A percentile compares a stretch with the other conserved stretches of the same genome.
Conservation (phyloP, 139 green algal genomes). For the Chlorella sp. region DNA sequence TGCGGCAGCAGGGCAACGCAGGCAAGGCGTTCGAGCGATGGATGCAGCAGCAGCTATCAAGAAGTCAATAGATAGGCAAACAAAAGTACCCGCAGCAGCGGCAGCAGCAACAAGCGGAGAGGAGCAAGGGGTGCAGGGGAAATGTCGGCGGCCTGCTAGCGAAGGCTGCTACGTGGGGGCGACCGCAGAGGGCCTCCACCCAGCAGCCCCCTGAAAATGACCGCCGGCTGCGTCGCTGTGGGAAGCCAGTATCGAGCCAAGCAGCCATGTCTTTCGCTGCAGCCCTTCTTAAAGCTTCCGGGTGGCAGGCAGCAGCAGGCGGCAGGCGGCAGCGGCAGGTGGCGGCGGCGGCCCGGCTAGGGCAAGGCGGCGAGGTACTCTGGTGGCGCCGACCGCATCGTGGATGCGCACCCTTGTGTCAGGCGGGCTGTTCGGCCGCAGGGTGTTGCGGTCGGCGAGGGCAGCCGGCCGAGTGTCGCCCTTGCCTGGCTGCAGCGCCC, state of each 20-base stretch:
- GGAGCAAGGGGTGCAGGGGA: too few species aligned
- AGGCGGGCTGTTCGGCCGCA: neutral
- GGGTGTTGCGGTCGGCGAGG: neutral
- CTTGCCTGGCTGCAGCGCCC: too few species aligned
- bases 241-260: conserved; percentile 16
- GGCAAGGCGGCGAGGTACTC: too few species aligned
- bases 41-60: too few species aligned
- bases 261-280: neutral
- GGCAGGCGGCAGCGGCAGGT: neutral
- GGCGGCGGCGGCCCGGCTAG: neutral
- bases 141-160: conserved; percentile 14
- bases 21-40: too few species aligned
- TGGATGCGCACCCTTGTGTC: neutral
- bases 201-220: conserved; percentile 4
- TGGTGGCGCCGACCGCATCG: neutral
- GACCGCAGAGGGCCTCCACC: neutral
- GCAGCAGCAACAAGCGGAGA: neutral
- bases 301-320: neutral
- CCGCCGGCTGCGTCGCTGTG: neutral
- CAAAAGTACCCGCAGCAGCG: too few species aligned
- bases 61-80: too few species aligned
- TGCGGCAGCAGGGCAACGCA: too few species aligned
- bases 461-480: too few species aligned
- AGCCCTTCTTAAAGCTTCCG: conserved; percentile 33
- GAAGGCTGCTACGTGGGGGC: neutral